Base-by-base conservation (phyloP, 768 basidiomycete genomes). In the Leccinum longicurvipes region DNA sequence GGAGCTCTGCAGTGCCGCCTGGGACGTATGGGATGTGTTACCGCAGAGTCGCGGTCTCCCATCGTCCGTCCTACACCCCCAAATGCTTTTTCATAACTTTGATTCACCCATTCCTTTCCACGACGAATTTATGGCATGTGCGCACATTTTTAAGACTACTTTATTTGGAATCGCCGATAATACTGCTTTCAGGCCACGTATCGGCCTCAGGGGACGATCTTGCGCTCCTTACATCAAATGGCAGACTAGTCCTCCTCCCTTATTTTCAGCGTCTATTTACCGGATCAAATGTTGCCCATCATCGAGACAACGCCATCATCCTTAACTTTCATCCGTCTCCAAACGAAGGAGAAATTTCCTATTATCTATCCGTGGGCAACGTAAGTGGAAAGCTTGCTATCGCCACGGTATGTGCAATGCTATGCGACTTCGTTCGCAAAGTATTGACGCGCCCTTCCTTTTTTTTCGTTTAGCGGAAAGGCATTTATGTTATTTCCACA, bases 361-460 rank as follows among this genome's bases (percentile, higher is more conserved):
- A 71, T 39, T 84, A 84, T 65, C 72, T 84, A 3, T 77, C 82
- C 8, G 77, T 78, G 31, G 79, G 79, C 23, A 52, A 56, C n/a
- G 51, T 32, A 46, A 64, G 77, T 42, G 73, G 69, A 15, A 67
- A 78, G 53, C 68, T 82, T 1, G 78, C 73, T 4, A 72, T 79
- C 19, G 81, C 76, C 28, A 83, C 79, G 17, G 83, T 82, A 48
- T 15, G 58, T 54, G 41, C 32, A 27, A 47, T 19, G 9, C 10
- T 17, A 17, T 25, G 19, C 10, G 14, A 15, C 2, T 3, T 36
- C 17, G 21, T 17, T 5, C 17, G n/a, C 12, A 14, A 6, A 55
- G 27, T 27, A 42, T 54, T 15, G 28, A 25, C 9, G 15, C n/a
- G 3, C 17, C 8, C 21, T n/a, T 10, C 5, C 28, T 24, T 34